phyloP scores from a whole-genome alignment of 1,139 yeast species.

The Taphrina confusa region DNA sequence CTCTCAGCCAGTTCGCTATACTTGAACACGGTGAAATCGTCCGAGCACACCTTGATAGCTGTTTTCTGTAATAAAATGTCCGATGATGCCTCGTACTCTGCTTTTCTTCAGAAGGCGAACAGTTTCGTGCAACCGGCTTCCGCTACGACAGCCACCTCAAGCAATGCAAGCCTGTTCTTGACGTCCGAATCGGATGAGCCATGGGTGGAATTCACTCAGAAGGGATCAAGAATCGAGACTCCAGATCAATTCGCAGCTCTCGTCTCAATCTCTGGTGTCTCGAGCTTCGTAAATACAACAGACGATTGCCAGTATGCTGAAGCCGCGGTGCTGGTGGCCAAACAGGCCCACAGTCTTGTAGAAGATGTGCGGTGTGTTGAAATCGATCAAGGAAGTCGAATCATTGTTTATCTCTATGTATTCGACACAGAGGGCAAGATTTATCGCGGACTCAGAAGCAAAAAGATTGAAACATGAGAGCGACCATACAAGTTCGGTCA shows the following conservation, averaged over 20 bases:
- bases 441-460: constrained; percentile 18
- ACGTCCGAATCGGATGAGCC: constrained; percentile 26
- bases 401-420: constrained; percentile 4
- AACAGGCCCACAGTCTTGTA: neutral
- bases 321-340: neutral
- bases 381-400: constrained; percentile 15
- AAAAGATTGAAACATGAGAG: constrained; percentile 20
- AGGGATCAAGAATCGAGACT: neutral
- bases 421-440: neutral
- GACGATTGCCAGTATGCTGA: neutral
- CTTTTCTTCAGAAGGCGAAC: constrained; percentile 27
- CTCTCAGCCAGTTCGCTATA: too few relatives aligned
- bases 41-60: too few relatives aligned
- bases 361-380: constrained; percentile 1
- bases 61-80: too few relatives aligned
- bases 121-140: neutral
- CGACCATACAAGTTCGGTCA: too few relatives aligned
- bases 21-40: too few relatives aligned
- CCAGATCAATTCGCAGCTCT: constrained; percentile 1
- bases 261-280: constrained; percentile 1
- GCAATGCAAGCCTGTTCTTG: constrained; percentile 1
- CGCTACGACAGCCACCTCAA: neutral
- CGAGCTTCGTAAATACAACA: neutral
- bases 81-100: constrained; percentile 20
- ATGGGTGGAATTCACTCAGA: constrained; percentile 1